Evolutionary conservation across 2,329 filamentous ascomycete genomes (phyloP), one percentile per base, ranked within the genome.

Genomic region (Ascochyta rabiei): DNA sequence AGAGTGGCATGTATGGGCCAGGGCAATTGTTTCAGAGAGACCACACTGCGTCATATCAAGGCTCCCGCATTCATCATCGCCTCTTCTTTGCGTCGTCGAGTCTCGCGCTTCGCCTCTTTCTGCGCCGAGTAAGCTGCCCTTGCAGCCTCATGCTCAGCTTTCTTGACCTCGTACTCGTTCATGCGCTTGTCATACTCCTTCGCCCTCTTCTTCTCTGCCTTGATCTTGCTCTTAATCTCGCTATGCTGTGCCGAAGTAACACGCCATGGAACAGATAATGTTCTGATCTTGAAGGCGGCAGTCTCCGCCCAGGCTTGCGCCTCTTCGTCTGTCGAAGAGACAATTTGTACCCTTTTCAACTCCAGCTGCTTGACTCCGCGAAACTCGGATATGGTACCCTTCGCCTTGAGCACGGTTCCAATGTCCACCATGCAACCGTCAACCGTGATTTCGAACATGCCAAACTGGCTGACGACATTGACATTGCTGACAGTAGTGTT

Each of bases 281-380:
- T 76, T 12, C 79, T 73, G 9, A 76, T 66, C 39, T 81, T 77
- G 64, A 81, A 85, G 24, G 76, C 68, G 4, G 79, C 77, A 16
- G 79, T 77, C 58, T 82, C 79, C 1, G 77, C 74, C 78, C 85
- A 82, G 28, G 82, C 82, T 7, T 68, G 67, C 43, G 80, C 79
- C 64, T 88, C 86, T 24, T 82, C 79, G 37, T 79, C 78, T 13
- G 84, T 87, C 37, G 80, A 79, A 2, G 67, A 66, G 1, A 87
- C 68, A 0, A 80, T 52, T 34, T 70, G 75, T 7, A 84, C 76
- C 3, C 83, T 78, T 64, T 86, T 83, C 23, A 86, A 69, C 15
- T 82, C 75, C 8, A 87, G 56, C 61, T 87, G 84, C 56, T 80
- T 79, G 12, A 69, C 65, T 4, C 72, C 70, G 5, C 83, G 79